Conservation (phyloP, 2,329 filamentous ascomycete genomes). For the Helotiales sp. region DNA sequence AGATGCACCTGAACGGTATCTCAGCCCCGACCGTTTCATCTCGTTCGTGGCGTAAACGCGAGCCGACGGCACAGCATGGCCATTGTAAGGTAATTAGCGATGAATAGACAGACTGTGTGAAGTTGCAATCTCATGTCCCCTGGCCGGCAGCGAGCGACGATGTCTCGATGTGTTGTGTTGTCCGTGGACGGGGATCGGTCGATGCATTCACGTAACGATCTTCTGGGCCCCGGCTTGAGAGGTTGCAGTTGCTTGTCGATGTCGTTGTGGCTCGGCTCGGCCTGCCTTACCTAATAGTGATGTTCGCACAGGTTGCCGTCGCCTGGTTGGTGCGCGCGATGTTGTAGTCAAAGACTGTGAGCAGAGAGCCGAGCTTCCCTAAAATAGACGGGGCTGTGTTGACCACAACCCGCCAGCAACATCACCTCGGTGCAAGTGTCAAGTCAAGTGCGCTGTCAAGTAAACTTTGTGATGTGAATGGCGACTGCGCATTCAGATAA, state of each 20-base stretch:
- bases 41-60: slow-evolving; percentile 9
- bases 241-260: too few species aligned
- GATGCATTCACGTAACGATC: too few species aligned
- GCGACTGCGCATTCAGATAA: neutral
- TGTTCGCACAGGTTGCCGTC: neutral
- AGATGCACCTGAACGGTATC: slow-evolving; percentile 3
- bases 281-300: neutral
- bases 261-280: neutral
- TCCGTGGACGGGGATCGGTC: too few species aligned
- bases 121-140: neutral
- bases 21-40: slow-evolving; percentile 15
- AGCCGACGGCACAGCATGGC: slow-evolving; percentile 10
- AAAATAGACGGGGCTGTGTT: slow-evolving; percentile 13
- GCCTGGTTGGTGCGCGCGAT: neutral
- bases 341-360: neutral
- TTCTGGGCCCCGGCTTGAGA: neutral
- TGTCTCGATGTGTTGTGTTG: neutral
- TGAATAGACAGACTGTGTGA: neutral
- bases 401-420: slow-evolving; percentile 1
- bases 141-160: neutral
- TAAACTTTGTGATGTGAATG: neutral
- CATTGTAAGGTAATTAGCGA: neutral
- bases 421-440: neutral
- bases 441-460: neutral
- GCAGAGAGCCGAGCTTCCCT: neutral